Percentiles rank a stretch among this genome's conserved stretches.
Conservation (phyloP, 345 rosid species). For the Citrus sinensis region DNA sequence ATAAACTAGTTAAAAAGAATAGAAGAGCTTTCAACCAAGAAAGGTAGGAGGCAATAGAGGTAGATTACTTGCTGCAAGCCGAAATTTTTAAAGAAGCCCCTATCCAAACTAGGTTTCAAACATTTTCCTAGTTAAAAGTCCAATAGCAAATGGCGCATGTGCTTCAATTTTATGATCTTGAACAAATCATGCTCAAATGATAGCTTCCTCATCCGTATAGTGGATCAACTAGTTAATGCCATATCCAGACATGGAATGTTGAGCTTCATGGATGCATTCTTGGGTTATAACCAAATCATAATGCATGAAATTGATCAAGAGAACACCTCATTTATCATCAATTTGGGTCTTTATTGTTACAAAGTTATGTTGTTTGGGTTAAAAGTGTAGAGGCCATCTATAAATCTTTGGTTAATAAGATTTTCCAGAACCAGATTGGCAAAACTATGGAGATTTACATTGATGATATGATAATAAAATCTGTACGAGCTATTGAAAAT, state of each 20-base stretch:
- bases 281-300: too few relatives aligned
- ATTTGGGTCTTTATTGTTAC: background rate
- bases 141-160: background rate
- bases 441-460: background rate
- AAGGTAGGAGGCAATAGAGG: background rate
- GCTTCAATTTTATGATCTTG: too few relatives aligned
- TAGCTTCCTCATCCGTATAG: background rate
- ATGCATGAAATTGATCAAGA: too few relatives aligned
- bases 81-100: background rate
- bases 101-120: background rate
- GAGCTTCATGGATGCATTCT: background rate
- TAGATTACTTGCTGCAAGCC: background rate
- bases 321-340: background rate
- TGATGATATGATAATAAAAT: background rate
- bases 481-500: too few relatives aligned
- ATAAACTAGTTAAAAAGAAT: background rate
- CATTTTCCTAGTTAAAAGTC: background rate
- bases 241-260: background rate
- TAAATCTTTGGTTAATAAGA: background rate
- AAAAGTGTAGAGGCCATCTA: background rate
- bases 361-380: background rate
- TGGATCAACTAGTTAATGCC: background rate
- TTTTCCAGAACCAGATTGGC: too few relatives aligned
- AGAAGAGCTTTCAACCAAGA: too few relatives aligned
- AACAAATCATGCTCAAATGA: too few relatives aligned